Percentiles rank a stretch among this genome's conserved stretches.
These are phyloP conservation scores for Trypanosoma boissoni DNA, from an alignment of 208 protist species.

Conservation along the genomic window DNA sequence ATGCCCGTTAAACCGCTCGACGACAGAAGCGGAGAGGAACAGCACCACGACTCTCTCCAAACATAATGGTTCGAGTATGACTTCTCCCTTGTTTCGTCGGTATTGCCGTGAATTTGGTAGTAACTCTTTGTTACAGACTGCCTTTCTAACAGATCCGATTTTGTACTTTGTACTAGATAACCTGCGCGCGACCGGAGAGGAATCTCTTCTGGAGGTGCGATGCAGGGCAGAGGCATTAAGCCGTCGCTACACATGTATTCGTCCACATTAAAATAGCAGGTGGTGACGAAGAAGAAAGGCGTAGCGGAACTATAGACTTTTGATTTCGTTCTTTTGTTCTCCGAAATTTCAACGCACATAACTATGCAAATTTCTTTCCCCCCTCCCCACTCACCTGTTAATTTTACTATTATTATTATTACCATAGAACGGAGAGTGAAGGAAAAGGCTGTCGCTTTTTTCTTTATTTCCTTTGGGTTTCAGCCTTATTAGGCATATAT, in stretches of 20 bases:
- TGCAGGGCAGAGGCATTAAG: slow-evolving; percentile 8
- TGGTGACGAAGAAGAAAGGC: not conserved
- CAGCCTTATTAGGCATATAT: not conserved
- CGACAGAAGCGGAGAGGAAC: not conserved
- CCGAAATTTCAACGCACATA: too few relatives aligned
- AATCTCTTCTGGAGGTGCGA: slow-evolving; percentile 9
- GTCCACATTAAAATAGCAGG: not conserved
- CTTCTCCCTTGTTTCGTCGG: slow-evolving; percentile 13
- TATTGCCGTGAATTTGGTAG: slow-evolving; percentile 22
- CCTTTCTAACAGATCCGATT: slow-evolving; percentile 20
- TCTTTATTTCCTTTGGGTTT: not conserved
- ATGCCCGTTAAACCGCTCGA: not conserved
- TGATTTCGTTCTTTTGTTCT: not conserved
- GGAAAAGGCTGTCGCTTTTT: not conserved
- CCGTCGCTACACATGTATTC: not conserved
- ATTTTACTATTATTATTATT: too few relatives aligned
- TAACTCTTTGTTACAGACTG: not conserved
- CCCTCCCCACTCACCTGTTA: too few relatives aligned
- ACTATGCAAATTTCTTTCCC: too few relatives aligned
- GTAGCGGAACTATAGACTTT: not conserved
- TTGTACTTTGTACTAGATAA: slow-evolving; percentile 22
- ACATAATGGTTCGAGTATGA: not conserved
- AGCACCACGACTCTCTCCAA: not conserved
- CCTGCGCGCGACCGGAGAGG: slow-evolving; percentile 1
- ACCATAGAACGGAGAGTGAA: not conserved